Conservation (phyloP, 2,329 filamentous ascomycete species). For the Nothophaeocryptopus gaeumannii region DNA sequence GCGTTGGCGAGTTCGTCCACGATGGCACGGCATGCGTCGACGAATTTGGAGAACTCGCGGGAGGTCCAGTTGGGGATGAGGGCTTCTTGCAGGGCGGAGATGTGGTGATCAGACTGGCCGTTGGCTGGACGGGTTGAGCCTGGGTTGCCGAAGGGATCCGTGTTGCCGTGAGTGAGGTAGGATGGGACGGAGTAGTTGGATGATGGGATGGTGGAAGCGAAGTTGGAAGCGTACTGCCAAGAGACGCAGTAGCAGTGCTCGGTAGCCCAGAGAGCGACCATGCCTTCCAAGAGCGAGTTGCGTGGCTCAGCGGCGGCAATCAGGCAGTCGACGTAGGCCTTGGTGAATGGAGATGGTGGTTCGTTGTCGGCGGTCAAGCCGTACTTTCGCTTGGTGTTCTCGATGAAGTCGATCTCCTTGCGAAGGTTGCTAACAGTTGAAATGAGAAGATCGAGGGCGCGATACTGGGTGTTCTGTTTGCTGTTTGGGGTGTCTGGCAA, state of each 20-base stretch:
- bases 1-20: slow-evolving; percentile 51
- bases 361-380: slow-evolving; percentile 51
- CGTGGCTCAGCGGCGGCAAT: slow-evolving; percentile 54
- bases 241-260: slow-evolving; percentile 57
- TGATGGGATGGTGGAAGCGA: slow-evolving; percentile 34
- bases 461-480: slow-evolving; percentile 51
- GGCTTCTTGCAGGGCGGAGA: slow-evolving; percentile 49
- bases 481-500: slow-evolving; percentile 49
- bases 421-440: slow-evolving; percentile 65
- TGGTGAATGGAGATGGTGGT: slow-evolving; percentile 49
- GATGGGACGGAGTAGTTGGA: slow-evolving; percentile 33
- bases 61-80: slow-evolving; percentile 54
- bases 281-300: slow-evolving; percentile 60
- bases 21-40: slow-evolving; percentile 48
- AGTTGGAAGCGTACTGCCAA: slow-evolving; percentile 49
- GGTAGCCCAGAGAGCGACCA: slow-evolving; percentile 74
- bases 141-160: slow-evolving; percentile 14
- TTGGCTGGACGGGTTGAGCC: slow-evolving; percentile 10
- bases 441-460: slow-evolving; percentile 61
- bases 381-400: slow-evolving; percentile 61
- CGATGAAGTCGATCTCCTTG: slow-evolving; percentile 66
- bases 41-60: slow-evolving; percentile 49
- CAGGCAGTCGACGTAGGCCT: slow-evolving; percentile 58
- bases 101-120: slow-evolving; percentile 41
- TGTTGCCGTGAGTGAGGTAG: slow-evolving; percentile 26